Base-by-base conservation (phyloP, 805 yeast species). In the Candida suzukii region DNA sequence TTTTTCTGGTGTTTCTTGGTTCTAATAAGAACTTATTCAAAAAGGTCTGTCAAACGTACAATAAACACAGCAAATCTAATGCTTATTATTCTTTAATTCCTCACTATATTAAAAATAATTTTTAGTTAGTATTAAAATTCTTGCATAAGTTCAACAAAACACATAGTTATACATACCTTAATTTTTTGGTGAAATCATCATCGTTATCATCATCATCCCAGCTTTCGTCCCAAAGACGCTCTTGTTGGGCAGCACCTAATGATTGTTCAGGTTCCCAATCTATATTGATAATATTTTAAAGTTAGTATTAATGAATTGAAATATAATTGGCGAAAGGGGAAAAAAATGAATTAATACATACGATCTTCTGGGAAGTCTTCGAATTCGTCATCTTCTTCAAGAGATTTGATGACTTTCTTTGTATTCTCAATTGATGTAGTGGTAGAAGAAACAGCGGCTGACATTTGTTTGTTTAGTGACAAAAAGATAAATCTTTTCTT, bases 201-300 rank as follows among this genome's bases (percentile, higher is more conserved):
- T 86, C 93, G 44, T 82, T 85, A 54, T 90, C 96, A 47, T 88
- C 95, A 59, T 91, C 95, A 51, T 85, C 97, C 99, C 99, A 91
- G 60, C 88, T 91, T 63, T 90, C 96, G 52, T 90, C 96, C 97
- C 98, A 90, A 40, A 90, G 74, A 46, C 78, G 73, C 52, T 76
- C 63, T 61, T 74, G 73, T 49, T 75, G 69, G 50, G 70, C 66
- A 52, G 72, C 57, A 46, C 73, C 71, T 48, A 77, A 59, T 42
- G 81, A 61, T 53, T 80, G 71, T 43, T 71, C 61, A 29, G 70
- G 73, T n/a, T 74, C 63, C 96, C 96, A 88, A 51, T 83, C 80
- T 66, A 38, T 40, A 6, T 3, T 9, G 21, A 33, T 19, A 2
- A 26, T 11, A 1, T 14, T 10, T 10, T n/a, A 18, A 11, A 28